Evolutionary conservation across 805 yeast species (phyloP), one percentile per base, ranked within the genome.

Genomic region (Ogataea pini): DNA sequence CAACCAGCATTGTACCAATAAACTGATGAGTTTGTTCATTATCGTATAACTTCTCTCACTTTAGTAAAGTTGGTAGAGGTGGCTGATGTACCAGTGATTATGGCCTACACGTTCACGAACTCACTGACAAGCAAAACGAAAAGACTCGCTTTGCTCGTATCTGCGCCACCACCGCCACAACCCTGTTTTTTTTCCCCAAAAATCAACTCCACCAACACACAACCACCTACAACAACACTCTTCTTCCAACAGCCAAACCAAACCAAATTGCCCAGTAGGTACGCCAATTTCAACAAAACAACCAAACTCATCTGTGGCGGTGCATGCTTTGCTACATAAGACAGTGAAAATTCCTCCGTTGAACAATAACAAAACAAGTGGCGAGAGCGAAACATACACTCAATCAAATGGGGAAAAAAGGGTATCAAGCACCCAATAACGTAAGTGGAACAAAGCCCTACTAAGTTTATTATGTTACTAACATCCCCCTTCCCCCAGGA

Each of bases 321-420:
- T 28, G 31, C 31, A 10, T 5, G n/a, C n/a, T n/a, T n/a, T n/a
- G n/a, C n/a, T n/a, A n/a, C n/a, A n/a, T 31, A 40, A n/a, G 20
- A 38, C 36, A 39, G 36, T 25, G 39, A 20, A 24, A 29, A 25
- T 24, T n/a, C 28, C 24, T 13, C 22, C 3, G 36, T 14, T 32
- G 14, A 13, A 13, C 22, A 10, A 14, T 10, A 12, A 12, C 24
- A 18, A 27, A 12, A 31, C 25, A 40, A 28, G 34, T 40, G 43
- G 36, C 37, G 36, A 42, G 34, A 33, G 32, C 28, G 17, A 19
- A 22, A 16, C 24, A 39, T n/a, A n/a, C n/a, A n/a, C n/a, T n/a
- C n/a, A n/a, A n/a, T n/a, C n/a, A n/a, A 4, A 61, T 61, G 65
- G 58, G 68, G 55, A 65, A 61, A 46, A 62, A 58, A 34, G 71